phyloP scores from a whole-genome alignment of 208 protist genomes.

The Crithidia bombi region DNA sequence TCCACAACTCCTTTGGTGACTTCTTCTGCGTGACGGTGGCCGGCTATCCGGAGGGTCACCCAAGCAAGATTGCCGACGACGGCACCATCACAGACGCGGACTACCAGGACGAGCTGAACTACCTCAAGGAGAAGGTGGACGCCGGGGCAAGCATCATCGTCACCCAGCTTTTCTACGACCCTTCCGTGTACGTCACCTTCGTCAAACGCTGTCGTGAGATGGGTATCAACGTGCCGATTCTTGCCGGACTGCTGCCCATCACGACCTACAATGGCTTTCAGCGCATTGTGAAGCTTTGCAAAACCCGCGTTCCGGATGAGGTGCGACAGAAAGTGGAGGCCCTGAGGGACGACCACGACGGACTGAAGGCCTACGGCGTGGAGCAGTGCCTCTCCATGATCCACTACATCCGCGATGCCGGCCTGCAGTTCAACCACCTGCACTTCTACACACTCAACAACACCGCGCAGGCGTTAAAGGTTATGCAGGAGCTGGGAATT shows the following conservation, averaged over 20 bases:
- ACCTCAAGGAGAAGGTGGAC: constrained; percentile 97
- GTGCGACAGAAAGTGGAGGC: constrained; percentile 57
- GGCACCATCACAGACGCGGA: constrained; percentile 64
- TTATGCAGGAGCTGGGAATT: constrained; percentile 50
- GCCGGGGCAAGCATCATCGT: constrained; percentile 96
- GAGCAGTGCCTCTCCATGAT: constrained; percentile 68
- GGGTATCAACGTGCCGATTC: constrained; percentile 94
- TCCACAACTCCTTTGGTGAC: constrained; percentile 93
- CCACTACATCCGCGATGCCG: constrained; percentile 49
- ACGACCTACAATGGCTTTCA: constrained; percentile 63
- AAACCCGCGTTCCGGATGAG: constrained; percentile 61
- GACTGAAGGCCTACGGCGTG: constrained; percentile 65
- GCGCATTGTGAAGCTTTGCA: constrained; percentile 78
- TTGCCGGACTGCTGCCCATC: constrained; percentile 96
- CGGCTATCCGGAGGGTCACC: constrained; percentile 94
- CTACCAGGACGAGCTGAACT: constrained; percentile 82
- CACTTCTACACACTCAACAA: constrained; percentile 83
- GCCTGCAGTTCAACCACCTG: constrained; percentile 67
- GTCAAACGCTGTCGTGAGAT: constrained; percentile 79
- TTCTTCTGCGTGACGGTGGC: constrained; percentile 96
- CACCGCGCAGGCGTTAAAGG: constrained; percentile 39
- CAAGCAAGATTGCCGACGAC: constrained; percentile 43
- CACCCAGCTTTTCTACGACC: constrained; percentile 98
- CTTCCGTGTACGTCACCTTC: constrained; percentile 92
- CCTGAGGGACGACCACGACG: constrained; percentile 65